Evolutionary conservation across 208 protist genomes (phyloP), one percentile per base, ranked within the genome.

Genomic region (Endotrypanum monterogeii): DNA sequence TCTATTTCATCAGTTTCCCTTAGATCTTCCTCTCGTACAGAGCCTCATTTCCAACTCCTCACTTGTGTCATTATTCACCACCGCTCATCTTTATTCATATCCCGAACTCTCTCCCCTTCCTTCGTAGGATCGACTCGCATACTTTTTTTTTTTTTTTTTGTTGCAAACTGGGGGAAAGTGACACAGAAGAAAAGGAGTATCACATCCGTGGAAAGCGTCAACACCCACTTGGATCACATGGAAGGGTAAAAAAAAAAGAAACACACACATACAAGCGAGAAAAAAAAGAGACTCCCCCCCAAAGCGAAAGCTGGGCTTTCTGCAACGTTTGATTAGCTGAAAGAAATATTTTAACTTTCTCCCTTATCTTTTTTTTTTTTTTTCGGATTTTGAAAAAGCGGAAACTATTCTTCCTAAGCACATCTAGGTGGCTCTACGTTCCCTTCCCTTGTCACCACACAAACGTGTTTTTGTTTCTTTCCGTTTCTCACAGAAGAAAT

Each of bases 21-120:
- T 68, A 68, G 63, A 68, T 68, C 41, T 68, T 20, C 35, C 60
- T 35, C 44, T 68, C 63, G 44, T 35, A 25, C 41, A 68, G 63
- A 30, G 63, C 63, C 63, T 57, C 28, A 39, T 68, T 44, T 54
- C 44, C 25, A 12, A n/a, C 41, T 68, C 25, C 18, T 54, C 44
- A 68, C n/a, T 39, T 54, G 16, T 20, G 12, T 23, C 63, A 54
- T 68, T 48, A 68, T 12, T 39, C 41, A 62, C 32, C 32, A 12
- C 35, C 25, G 28, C 18, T 18, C 20, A 6, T 62, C 55, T 62
- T 30, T 25, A 46, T 25, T 46, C 37, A 65, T 39, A 30, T 25
- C 9, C 18, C 14, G 20, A 32, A 14, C 32, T 1, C 44, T 25
- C 25, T 62, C 14, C 12, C 12, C n/a, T n/a, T n/a, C 18, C 23